Evolutionary conservation across 2,329 filamentous ascomycete species (phyloP).

Genomic region (Botrytis fragariae): DNA sequence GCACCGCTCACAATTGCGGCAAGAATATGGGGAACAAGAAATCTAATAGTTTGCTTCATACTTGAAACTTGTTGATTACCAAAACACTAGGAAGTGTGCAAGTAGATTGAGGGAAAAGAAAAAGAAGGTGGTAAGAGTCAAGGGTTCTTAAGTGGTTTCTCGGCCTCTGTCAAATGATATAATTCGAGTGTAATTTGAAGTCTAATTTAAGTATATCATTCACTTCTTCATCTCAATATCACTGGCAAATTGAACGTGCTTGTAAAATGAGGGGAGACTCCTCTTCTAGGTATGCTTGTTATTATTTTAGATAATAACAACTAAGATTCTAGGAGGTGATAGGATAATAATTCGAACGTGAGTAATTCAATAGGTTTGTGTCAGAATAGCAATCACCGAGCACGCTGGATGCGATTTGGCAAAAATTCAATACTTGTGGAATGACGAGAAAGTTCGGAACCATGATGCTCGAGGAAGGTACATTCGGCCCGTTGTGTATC

Average conservation of each 20-base stretch:
- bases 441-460: slow-evolving; percentile 4
- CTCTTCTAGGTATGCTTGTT: neutral
- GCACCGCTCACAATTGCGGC: slow-evolving; percentile 6
- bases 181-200: neutral
- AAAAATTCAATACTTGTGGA: slow-evolving; percentile 3
- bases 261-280: neutral
- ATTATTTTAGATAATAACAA: neutral
- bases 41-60: slow-evolving; percentile 1
- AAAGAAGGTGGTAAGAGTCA: neutral
- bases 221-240: neutral
- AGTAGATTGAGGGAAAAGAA: neutral
- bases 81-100: neutral
- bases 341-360: slow-evolving; percentile 9
- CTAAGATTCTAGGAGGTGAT: slow-evolving; percentile 1
- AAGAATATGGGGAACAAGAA: slow-evolving; percentile 4
- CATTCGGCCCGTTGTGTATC: slow-evolving; percentile 11
- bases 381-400: neutral
- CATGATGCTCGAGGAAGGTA: slow-evolving; percentile 6
- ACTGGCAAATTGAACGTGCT: neutral
- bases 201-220: neutral
- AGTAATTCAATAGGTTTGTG: slow-evolving; percentile 8
- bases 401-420: neutral
- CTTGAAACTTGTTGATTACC: neutral
- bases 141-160: neutral
- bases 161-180: neutral